phyloP scores from a whole-genome alignment of 257 asterid species.

The Capsicum chinense region DNA sequence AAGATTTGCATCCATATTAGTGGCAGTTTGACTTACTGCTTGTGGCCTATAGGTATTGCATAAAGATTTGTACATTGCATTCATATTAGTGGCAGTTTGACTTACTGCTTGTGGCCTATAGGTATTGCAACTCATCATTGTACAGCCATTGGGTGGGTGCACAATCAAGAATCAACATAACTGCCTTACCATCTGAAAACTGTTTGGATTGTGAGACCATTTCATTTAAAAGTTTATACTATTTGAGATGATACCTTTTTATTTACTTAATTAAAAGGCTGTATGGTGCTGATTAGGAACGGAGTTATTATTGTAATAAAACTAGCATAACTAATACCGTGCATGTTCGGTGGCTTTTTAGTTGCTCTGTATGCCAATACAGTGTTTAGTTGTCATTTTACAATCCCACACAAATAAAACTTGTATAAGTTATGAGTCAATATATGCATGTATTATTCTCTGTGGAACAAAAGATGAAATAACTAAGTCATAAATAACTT shows the following conservation, averaged over 20 bases:
- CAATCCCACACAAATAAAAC: too few relatives aligned
- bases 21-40: neutral
- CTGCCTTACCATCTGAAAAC: neutral
- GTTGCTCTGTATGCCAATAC: too few relatives aligned
- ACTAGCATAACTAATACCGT: too few relatives aligned
- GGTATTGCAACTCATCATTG: neutral
- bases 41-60: neutral
- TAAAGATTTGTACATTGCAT: neutral
- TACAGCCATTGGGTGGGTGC: neutral
- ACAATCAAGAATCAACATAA: neutral
- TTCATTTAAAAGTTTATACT: neutral
- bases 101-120: neutral
- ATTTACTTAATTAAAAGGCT: neutral
- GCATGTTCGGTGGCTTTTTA: too few relatives aligned
- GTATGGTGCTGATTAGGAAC: too few relatives aligned
- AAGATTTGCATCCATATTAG: neutral
- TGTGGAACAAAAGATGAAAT: too few relatives aligned
- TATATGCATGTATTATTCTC: too few relatives aligned
- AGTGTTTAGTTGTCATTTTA: too few relatives aligned
- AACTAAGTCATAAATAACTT: too few relatives aligned
- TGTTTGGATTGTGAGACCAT: neutral
- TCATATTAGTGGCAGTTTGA: neutral
- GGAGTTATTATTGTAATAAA: too few relatives aligned
- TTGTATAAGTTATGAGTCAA: too few relatives aligned
- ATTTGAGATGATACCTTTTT: neutral